Conservation (phyloP, 306 rosid species). For the Prunus armeniaca region DNA sequence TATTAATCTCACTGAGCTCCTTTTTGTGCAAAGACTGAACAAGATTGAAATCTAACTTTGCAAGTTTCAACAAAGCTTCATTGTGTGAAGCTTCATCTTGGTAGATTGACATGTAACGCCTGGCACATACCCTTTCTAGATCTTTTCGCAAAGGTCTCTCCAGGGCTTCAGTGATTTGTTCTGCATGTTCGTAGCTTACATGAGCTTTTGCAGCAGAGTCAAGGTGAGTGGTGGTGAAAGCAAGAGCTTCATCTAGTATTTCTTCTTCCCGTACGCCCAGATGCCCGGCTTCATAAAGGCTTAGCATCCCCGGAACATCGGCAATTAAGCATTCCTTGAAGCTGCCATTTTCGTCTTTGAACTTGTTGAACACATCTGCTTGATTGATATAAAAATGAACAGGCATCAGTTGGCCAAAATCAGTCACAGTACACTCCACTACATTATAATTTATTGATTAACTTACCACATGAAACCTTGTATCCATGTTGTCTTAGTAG, state of each 20-base stretch:
- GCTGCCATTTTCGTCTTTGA: conserved; percentile 27
- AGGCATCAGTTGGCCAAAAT: not conserved
- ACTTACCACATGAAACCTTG: conserved; percentile 31
- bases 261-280: conserved; percentile 37
- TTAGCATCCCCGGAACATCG: conserved; percentile 34
- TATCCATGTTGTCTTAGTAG: conserved; percentile 46
- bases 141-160: conserved; percentile 27
- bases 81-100: conserved; percentile 31
- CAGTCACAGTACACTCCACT: not conserved
- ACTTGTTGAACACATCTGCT: conserved; percentile 40
- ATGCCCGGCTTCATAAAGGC: conserved; percentile 52
- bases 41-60: conserved; percentile 47
- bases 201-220: not conserved
- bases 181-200: not conserved
- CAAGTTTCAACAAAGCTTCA: conserved; percentile 28
- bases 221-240: conserved; percentile 23
- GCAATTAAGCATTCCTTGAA: conserved; percentile 17
- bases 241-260: conserved; percentile 47
- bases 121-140: conserved; percentile 35
- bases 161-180: conserved; percentile 23
- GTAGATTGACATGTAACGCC: conserved; percentile 33
- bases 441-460: not conserved
- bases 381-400: not conserved
- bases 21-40: conserved; percentile 40
- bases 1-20: conserved; percentile 28